Evolutionary conservation across 176 grass and related monocot species (phyloP).

Genomic region (Cenchrus americanus): DNA sequence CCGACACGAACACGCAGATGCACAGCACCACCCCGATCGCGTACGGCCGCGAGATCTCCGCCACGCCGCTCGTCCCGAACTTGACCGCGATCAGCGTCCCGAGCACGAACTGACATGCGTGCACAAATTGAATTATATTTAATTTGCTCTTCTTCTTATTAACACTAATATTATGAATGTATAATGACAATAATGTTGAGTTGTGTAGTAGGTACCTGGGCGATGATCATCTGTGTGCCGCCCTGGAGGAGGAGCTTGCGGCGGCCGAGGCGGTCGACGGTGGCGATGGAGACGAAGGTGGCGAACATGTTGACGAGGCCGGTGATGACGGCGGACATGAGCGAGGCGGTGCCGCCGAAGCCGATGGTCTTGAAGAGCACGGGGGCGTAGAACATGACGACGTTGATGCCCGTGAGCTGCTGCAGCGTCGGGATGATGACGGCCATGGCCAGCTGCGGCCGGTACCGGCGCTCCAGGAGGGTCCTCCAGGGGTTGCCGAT

Average conservation of each 20-base stretch:
- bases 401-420: constrained; percentile 65
- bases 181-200: too few species aligned
- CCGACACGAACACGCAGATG: constrained; percentile 87
- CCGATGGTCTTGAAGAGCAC: constrained; percentile 64
- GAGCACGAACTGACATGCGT: constrained; percentile 22
- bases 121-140: too few species aligned
- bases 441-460: constrained; percentile 39
- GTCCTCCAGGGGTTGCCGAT: constrained; percentile 42
- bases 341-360: constrained; percentile 48
- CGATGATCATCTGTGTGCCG: constrained; percentile 36
- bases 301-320: constrained; percentile 49
- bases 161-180: too few species aligned
- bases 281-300: constrained; percentile 51
- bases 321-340: constrained; percentile 56
- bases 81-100: constrained; percentile 41
- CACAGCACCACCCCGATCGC: constrained; percentile 38
- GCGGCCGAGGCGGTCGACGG: constrained; percentile 49
- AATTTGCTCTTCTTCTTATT: too few species aligned
- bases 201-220: background rate
- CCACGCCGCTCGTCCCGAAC: constrained; percentile 40
- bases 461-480: constrained; percentile 36
- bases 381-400: constrained; percentile 65
- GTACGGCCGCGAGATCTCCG: constrained; percentile 26
- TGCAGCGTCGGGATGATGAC: constrained; percentile 50
- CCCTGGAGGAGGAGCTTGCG: constrained; percentile 46